Evolutionary conservation across 768 basidiomycete genomes (phyloP), one percentile per base, ranked within the genome.

Genomic region (Macrocybe gigantea): DNA sequence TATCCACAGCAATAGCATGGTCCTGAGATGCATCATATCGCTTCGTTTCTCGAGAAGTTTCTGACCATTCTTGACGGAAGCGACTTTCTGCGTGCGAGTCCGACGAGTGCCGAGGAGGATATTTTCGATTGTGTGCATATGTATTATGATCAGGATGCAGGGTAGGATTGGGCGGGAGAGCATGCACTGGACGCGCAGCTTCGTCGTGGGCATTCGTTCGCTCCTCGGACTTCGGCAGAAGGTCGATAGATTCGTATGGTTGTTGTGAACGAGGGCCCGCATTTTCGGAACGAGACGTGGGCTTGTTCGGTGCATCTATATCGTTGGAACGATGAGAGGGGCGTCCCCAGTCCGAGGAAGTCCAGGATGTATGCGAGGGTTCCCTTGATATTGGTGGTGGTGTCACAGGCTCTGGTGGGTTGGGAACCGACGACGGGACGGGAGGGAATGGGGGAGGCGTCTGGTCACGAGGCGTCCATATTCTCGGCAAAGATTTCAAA

Each of bases 371-470:
- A n/a, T 51, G 50, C 5, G 68, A 62, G 2, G 61, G 56, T 40
- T 64, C 61, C 45, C 62, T 56, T 7, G 63, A 56, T 31, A 58
- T 50, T 2, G 63, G 65, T 29, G 65, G 63, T 13, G 62, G 58
- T 1, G 64, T 62, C 9, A 59, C 42, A 9, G 39, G 49, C 12
- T 48, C 53, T 39, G 33, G 53, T 56, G 15, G 42, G 45, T 22
- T 38, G 46, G n/a, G 41, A 12, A 35, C 41, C 32, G 33, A 39
- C 53, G n/a, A 22, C 34, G 33, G 42, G 47, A 45, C 32, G 29
- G 44, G 31, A 49, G 41, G 2, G 41, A 31, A 22, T 53, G 50
- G 55, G 10, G 53, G 48, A 33, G 58, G 59, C 11, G 60, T 45
- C n/a, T 39, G 50, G 39, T 56, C 56, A 32, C 56, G 55, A 33